Conservation (phyloP, 345 rosid species). For the Rhodomyrtus tomentosa region DNA sequence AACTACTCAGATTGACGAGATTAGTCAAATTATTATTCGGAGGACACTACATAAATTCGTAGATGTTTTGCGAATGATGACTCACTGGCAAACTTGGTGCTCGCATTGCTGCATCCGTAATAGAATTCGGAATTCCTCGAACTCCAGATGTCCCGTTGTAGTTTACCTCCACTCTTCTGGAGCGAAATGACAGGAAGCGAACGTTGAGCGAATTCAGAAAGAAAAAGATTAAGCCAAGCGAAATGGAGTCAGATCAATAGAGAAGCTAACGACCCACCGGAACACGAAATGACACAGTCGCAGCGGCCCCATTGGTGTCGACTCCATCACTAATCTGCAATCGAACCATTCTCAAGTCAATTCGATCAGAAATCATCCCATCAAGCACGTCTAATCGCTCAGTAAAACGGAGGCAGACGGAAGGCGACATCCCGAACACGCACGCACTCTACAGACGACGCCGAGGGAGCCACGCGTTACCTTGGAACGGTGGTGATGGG, state of each 20-base stretch:
- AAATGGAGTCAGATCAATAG: not conserved
- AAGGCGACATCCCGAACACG: not conserved
- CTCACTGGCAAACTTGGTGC: slow-evolving; percentile 52
- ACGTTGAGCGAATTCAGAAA: slow-evolving; percentile 1
- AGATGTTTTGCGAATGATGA: not conserved
- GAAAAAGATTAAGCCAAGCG: not conserved
- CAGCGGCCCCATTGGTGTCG: slow-evolving; percentile 14
- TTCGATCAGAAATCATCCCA: not conserved
- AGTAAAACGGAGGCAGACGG: not conserved
- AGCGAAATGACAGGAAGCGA: slow-evolving; percentile 2
- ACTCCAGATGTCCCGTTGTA: slow-evolving; percentile 70
- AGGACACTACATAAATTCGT: not conserved
- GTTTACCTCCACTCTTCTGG: slow-evolving; percentile 56
- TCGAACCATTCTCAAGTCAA: not conserved
- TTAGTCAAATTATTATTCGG: not conserved
- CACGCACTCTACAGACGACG: not conserved
- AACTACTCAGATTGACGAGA: not conserved
- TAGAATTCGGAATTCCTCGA: slow-evolving; percentile 46
- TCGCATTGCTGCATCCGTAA: slow-evolving; percentile 66
- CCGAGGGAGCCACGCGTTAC: slow-evolving; percentile 15
- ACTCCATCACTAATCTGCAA: slow-evolving; percentile 5
- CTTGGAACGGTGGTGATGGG: slow-evolving; percentile 14
- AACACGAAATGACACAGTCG: slow-evolving; percentile 29
- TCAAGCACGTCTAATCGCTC: not conserved
- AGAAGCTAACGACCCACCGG: slow-evolving; percentile 51